Percentiles rank a stretch among this genome's conserved stretches.
These are phyloP conservation scores for Coriolopsis trogii DNA, from an alignment of 1,284 basidiomycete genomes.

Conservation along the genomic window DNA sequence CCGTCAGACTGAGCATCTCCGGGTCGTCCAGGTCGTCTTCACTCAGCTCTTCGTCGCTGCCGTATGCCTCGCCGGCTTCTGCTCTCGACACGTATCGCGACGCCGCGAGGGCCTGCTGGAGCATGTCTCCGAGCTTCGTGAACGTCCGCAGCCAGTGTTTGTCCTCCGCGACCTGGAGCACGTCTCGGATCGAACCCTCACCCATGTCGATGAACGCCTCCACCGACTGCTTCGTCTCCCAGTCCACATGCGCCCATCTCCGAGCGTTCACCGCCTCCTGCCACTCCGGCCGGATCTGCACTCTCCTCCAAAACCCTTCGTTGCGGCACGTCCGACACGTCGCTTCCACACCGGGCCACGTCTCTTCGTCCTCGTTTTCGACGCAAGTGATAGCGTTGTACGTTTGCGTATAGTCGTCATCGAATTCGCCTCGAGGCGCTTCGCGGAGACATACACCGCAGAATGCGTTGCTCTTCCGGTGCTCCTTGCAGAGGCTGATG, in stretches of 20 bases:
- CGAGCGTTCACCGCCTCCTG: conserved; percentile 60
- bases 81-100: conserved; percentile 43
- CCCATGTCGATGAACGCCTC: conserved; percentile 71
- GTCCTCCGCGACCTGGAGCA: conserved; percentile 61
- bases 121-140: conserved; percentile 66
- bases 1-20: conserved; percentile 59
- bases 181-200: conserved; percentile 66
- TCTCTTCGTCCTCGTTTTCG: conserved; percentile 72
- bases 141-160: conserved; percentile 67
- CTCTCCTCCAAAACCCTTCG: conserved; percentile 64
- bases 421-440: conserved; percentile 45
- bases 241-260: conserved; percentile 50
- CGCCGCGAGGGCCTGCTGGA: conserved; percentile 67
- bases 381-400: conserved; percentile 48
- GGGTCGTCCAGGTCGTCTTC: conserved; percentile 64
- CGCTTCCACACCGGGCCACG: conserved; percentile 63
- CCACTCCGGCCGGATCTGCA: conserved; percentile 47
- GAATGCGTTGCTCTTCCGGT: conserved; percentile 53
- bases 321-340: conserved; percentile 66
- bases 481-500: conserved; percentile 61
- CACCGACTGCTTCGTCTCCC: conserved; percentile 64
- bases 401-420: conserved; percentile 40
- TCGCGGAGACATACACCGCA: conserved; percentile 72
- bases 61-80: conserved; percentile 42
- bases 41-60: conserved; percentile 43